Percentiles rank a stretch among this genome's conserved stretches.
phyloP scores from a whole-genome alignment of 2,329 filamentous ascomycete species.

The Lachnellula hyalina region DNA sequence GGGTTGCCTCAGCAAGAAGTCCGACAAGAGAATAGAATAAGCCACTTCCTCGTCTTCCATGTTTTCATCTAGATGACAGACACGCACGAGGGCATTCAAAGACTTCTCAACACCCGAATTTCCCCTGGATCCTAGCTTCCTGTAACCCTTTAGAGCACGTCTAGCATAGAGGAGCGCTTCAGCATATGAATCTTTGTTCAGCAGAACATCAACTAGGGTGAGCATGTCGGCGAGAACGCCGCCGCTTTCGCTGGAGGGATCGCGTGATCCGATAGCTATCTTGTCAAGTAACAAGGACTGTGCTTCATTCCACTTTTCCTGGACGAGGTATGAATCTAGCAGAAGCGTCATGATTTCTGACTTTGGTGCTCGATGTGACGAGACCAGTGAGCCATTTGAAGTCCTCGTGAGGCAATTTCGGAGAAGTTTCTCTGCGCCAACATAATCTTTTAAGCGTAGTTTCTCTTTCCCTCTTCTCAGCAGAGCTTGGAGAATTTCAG shows the following conservation, averaged over 20 bases:
- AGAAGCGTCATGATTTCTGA: constrained; percentile 4
- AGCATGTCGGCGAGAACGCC: constrained; percentile 4
- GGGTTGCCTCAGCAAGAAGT: neutral
- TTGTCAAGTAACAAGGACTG: constrained; percentile 10
- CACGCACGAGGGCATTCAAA: constrained; percentile 1
- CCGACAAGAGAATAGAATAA: constrained; percentile 7
- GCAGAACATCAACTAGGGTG: constrained; percentile 6
- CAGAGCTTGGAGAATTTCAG: constrained; percentile 10
- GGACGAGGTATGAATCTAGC: constrained; percentile 1
- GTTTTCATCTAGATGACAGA: constrained; percentile 6
- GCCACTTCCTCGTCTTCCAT: constrained; percentile 9
- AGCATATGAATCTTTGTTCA: constrained; percentile 4
- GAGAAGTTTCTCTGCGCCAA: constrained; percentile 8
- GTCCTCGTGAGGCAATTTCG: constrained; percentile 10
- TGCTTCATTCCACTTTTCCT: constrained; percentile 13
- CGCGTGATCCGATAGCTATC: constrained; percentile 1
- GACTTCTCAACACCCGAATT: constrained; percentile 1
- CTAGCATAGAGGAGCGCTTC: constrained; percentile 13
- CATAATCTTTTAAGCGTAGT: constrained; percentile 8
- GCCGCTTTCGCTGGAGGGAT: constrained; percentile 1
- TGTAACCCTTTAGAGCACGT: constrained; percentile 11
- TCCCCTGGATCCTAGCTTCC: constrained; percentile 5
- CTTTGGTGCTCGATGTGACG: neutral
- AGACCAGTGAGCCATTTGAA: neutral
- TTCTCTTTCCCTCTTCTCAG: constrained; percentile 11